Percentiles rank a stretch among this genome's conserved stretches.
phyloP scores from a whole-genome alignment of 495 filamentous ascomycete genomes.

The Neurospora intermedia region DNA sequence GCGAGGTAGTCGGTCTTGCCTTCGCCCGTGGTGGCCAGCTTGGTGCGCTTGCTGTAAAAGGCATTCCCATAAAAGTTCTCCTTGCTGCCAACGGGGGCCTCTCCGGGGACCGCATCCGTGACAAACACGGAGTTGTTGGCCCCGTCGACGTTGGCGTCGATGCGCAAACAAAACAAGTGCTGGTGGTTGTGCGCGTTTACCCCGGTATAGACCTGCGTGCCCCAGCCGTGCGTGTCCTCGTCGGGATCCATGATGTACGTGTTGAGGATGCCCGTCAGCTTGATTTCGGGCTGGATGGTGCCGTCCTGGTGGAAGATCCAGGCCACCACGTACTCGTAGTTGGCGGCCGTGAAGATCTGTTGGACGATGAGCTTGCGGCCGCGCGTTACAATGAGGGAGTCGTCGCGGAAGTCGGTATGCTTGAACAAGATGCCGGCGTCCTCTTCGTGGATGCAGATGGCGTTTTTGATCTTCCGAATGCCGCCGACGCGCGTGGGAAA shows the following conservation, averaged over 20 bases:
- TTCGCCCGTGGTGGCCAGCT: slow-evolving; percentile 62
- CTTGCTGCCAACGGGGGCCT: slow-evolving; percentile 60
- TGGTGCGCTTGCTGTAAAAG: slow-evolving; percentile 86
- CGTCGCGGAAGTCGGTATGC: slow-evolving; percentile 91
- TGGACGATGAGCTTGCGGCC: slow-evolving; percentile 81
- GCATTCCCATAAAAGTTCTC: slow-evolving; percentile 91
- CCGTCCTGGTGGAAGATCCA: slow-evolving; percentile 94
- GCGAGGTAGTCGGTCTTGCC: slow-evolving; percentile 75
- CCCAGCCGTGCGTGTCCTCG: slow-evolving; percentile 82
- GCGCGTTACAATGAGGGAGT: slow-evolving; percentile 75
- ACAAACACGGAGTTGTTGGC: slow-evolving; percentile 78
- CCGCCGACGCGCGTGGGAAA: slow-evolving; percentile 77
- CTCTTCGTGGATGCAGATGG: slow-evolving; percentile 95
- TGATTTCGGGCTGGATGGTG: slow-evolving; percentile 89
- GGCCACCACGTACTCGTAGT: slow-evolving; percentile 92
- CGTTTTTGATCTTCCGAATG: slow-evolving; percentile 77
- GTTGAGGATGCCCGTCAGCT: slow-evolving; percentile 90
- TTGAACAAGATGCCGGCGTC: slow-evolving; percentile 92
- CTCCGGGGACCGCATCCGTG: slow-evolving; percentile 56
- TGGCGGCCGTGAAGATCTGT: slow-evolving; percentile 91
- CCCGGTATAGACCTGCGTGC: slow-evolving; percentile 71
- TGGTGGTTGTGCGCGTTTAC: slow-evolving; percentile 74
- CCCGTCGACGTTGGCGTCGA: slow-evolving; percentile 86
- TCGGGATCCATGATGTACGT: slow-evolving; percentile 78
- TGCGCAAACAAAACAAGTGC: slow-evolving; percentile 86